Percentiles rank a stretch among this genome's conserved stretches.
These are phyloP conservation scores for Rhizodiscina lignyota DNA, from an alignment of 495 filamentous ascomycete species.

Conservation along the genomic window DNA sequence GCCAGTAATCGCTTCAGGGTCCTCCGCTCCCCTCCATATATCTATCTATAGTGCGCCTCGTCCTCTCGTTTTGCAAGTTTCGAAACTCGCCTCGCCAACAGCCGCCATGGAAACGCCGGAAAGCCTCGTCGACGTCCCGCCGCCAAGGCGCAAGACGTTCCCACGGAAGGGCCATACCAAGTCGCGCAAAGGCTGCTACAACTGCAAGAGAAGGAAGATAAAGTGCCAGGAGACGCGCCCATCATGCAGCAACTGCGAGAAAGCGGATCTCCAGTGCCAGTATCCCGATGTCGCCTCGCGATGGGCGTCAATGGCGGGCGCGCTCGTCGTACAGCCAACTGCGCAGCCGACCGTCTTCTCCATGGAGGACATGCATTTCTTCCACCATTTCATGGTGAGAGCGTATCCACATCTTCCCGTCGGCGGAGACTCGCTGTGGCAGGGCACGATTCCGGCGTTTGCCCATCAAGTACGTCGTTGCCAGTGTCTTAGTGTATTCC, in stretches of 20 bases:
- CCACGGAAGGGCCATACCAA: slow-evolving; percentile 34
- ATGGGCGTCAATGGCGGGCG: slow-evolving; percentile 5
- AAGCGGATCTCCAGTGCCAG: slow-evolving; percentile 38
- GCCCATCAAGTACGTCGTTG: slow-evolving; percentile 36
- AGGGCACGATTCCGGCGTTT: slow-evolving; percentile 38
- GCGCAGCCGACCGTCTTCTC: slow-evolving; percentile 21
- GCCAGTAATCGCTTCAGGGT: too few relatives aligned
- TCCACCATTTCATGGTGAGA: slow-evolving; percentile 41
- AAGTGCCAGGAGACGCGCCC: slow-evolving; percentile 48
- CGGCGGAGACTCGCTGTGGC: slow-evolving; percentile 39
- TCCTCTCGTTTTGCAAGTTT: too few relatives aligned
- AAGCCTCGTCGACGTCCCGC: too few relatives aligned
- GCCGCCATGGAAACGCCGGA: too few relatives aligned
- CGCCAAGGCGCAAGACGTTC: slow-evolving; percentile 12
- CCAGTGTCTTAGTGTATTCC: too few relatives aligned
- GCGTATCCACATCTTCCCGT: slow-evolving; percentile 45
- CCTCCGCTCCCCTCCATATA: too few relatives aligned
- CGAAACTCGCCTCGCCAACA: too few relatives aligned
- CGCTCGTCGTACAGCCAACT: neutral
- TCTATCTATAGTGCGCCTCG: too few relatives aligned
- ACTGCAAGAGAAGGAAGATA: slow-evolving; percentile 46
- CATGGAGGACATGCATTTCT: slow-evolving; percentile 41
- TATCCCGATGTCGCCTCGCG: slow-evolving; percentile 33
- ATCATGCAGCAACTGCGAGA: slow-evolving; percentile 39
- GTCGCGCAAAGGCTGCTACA: slow-evolving; percentile 43